A percentile compares a stretch with the other conserved stretches of the same genome.
Conservation (phyloP, 192 early-diverging fungal genomes). For the Rhizophlyctis rosea region DNA sequence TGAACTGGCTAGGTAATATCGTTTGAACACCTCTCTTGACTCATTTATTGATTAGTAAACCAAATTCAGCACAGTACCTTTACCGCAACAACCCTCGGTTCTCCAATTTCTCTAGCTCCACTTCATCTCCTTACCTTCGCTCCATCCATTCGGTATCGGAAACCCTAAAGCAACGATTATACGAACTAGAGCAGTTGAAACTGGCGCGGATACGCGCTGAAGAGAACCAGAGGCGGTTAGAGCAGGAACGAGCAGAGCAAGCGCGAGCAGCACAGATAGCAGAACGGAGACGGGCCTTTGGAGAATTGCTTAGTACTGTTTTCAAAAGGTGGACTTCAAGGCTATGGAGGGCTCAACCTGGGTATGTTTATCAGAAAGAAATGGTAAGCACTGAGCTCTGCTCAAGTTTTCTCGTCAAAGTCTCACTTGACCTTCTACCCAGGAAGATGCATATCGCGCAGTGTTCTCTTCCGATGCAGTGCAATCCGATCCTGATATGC, state of each 20-base stretch:
- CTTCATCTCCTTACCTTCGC: slow-evolving; percentile 36
- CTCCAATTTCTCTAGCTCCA: slow-evolving; percentile 34
- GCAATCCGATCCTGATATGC: neutral
- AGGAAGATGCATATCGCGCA: neutral
- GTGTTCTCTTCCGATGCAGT: neutral
- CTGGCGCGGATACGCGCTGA: slow-evolving; percentile 37
- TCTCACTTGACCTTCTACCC: neutral
- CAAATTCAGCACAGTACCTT: slow-evolving; percentile 49
- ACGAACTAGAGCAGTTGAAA: slow-evolving; percentile 39
- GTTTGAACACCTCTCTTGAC: neutral
- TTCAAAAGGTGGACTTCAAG: slow-evolving; percentile 43
- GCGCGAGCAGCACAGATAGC: slow-evolving; percentile 31
- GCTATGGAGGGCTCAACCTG: slow-evolving; percentile 36
- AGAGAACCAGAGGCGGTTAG: slow-evolving; percentile 36
- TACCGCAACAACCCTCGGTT: slow-evolving; percentile 57
- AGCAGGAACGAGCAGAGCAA: slow-evolving; percentile 32
- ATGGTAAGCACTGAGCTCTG: slow-evolving; percentile 27
- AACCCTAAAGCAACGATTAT: slow-evolving; percentile 39
- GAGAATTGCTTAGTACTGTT: slow-evolving; percentile 38
- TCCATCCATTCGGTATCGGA: slow-evolving; percentile 29
- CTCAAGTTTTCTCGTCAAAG: too few relatives aligned
- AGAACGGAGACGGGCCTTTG: slow-evolving; percentile 33
- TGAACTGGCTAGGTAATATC: slow-evolving; percentile 54
- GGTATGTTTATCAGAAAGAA: slow-evolving; percentile 34
- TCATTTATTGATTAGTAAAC: neutral